Conservation (phyloP, 2,329 filamentous ascomycete species). For the Colletotrichum cuscutae region DNA sequence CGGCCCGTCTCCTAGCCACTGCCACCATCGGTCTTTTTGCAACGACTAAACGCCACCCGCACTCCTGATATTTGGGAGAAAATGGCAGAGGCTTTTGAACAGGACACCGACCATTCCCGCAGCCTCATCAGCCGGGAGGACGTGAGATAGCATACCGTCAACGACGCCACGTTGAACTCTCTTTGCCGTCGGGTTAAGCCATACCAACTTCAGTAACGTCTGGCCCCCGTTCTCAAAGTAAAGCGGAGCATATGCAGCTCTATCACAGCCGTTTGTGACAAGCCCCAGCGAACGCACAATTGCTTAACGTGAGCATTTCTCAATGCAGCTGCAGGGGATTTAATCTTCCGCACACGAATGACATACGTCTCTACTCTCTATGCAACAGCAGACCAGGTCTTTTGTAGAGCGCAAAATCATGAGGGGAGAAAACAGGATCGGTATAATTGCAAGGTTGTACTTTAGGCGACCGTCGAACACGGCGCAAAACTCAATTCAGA, state of each 20-base stretch:
- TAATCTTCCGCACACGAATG: conserved; percentile 18
- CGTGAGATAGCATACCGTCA: background rate
- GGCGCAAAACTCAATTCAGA: background rate
- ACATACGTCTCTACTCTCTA: background rate
- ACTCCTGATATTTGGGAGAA: conserved; percentile 8
- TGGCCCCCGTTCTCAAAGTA: background rate
- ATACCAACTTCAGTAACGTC: background rate
- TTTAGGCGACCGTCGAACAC: background rate
- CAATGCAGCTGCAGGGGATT: conserved; percentile 6
- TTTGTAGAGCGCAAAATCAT: background rate
- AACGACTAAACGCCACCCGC: conserved; percentile 20
- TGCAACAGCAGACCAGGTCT: background rate
- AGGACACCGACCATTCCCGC: background rate
- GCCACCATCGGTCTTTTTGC: conserved; percentile 3
- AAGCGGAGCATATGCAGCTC: conserved; percentile 25
- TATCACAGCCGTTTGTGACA: conserved; percentile 25
- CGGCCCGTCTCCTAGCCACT: conserved; percentile 19
- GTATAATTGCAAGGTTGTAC: background rate
- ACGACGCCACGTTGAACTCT: background rate
- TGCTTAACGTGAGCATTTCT: background rate
- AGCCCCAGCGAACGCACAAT: conserved; percentile 18
- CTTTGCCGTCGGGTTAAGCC: background rate
- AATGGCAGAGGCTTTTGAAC: background rate
- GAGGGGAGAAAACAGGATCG: background rate
- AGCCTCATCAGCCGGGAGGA: background rate